Evolutionary conservation across 345 rosid genomes (phyloP), one percentile per base, ranked within the genome.

Genomic region (Mangifera indica): DNA sequence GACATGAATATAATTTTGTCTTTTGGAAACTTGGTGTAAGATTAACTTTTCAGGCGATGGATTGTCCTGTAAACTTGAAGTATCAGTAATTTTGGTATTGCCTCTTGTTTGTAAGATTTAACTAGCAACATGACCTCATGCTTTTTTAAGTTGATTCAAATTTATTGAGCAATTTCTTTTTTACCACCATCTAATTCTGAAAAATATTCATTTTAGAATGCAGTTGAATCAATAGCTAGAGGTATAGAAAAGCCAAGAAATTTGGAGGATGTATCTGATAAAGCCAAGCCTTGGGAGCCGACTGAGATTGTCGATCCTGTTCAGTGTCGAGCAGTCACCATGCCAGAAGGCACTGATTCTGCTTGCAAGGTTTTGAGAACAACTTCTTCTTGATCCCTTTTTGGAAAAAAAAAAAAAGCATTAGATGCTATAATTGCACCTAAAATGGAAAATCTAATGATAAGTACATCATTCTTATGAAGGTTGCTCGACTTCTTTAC

Each of bases 401-500:
- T 9, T 7, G 5, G 9, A 37, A 37, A 37, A 37, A 37, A 6
- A 37, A 5, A 37, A 2, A 13, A 46, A 46, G 3, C 52, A 2
- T 14, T 48, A 4, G 53, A 49, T 49, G n/a, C 53, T n/a, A 49
- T 13, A 49, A 15, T 14, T 14, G 53, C 53, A 13, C 44, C 45
- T 48, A n/a, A 21, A 18, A 10, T 18, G 42, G 42, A 13, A 12
- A 48, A 53, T 49, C 18, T 53, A 48, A 45, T 74, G 66, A 67
- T 63, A 24, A 59, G 22, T 71, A 11, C 60, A 46, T 40, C 65
- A 22, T 76, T 37, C 40, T 42, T 73, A 17, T 70, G 52, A 72
- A 85, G 88, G 88, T 83, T 75, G 85, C 78, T 73, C 81, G 88
- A 34, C 84, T 85, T 75, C 86, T 82, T 51, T 85, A 85, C 64